Percentiles rank a stretch among this genome's conserved stretches.
Evolutionary conservation across 441 rosid genomes (phyloP).

Genomic region (Jatropha multifida): DNA sequence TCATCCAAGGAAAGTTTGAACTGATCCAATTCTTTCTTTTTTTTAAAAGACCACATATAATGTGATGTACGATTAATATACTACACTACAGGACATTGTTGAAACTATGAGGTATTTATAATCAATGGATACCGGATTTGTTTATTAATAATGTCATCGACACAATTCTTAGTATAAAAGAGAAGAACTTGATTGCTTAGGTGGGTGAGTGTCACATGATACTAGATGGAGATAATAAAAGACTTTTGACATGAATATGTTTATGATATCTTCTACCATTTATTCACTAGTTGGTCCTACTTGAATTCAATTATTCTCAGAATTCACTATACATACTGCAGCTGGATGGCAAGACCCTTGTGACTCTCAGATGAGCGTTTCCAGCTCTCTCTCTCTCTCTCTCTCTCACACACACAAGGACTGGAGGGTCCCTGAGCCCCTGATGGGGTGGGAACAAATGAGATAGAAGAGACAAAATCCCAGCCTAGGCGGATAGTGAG

Average conservation of each 20-base stretch:
- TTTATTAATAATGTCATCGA: too few species aligned
- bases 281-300: neutral
- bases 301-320: neutral
- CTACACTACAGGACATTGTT: too few species aligned
- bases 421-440: neutral
- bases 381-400: neutral
- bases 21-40: neutral
- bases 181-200: neutral
- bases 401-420: neutral
- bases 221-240: conserved; percentile 1
- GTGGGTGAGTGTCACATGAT: conserved; percentile 1
- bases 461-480: conserved; percentile 12
- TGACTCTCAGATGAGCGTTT: conserved; percentile 19
- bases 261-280: neutral
- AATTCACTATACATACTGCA: neutral
- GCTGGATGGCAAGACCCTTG: conserved; percentile 10
- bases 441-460: neutral
- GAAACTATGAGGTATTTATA: too few species aligned
- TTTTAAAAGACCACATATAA: too few species aligned
- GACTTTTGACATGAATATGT: neutral
- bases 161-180: neutral
- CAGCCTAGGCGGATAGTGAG: conserved; percentile 20
- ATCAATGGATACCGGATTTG: neutral
- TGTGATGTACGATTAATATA: too few species aligned
- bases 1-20: neutral